Base-by-base conservation (phyloP, 345 rosid genomes). In the Lumnitzera littorea region DNA sequence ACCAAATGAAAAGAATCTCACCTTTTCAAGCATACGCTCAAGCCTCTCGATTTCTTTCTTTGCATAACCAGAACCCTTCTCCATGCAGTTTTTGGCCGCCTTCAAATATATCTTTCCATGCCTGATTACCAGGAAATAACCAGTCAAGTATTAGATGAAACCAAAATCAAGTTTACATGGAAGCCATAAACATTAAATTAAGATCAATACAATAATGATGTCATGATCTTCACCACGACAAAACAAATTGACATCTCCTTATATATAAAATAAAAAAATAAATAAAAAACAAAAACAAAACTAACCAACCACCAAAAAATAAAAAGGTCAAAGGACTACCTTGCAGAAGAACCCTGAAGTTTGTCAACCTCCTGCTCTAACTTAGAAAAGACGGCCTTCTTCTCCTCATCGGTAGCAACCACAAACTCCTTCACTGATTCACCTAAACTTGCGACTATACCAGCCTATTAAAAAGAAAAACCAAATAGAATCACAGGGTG, bases 11-110 rank as follows among this genome's bases (percentile, higher is more conserved):
- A 24, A 36, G 31, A 49, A 50, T 5, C 16, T 69, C 66, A 91
- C 97, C 91, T 91, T 88, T 10, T 87, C 80, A 60, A 91, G 92
- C 48, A 95, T 77, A 11, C 99, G 97, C 46, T 80, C 83, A 62
- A 95, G 83, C 69, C 97, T 71, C 68, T 85, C 85, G 0, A 65
- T 72, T 79, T 95, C 99, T 58, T 95, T 95, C 77, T 68, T 82
- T 52, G 82, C 85, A 69, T 83, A 88, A 8, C 73, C 91, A 56
- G 83, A 70, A 66, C 99, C 99, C 75, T 88, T 95, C 29, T 78
- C 95, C 78, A 91, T 60, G 67, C 71, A 76, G 46, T 57, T 86
- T 76, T 84, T 83, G 25, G 95, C 97, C 50, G 76, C 80, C 69
- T 84, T 91, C 79, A 68, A n/a, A 77, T 95, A 95, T 50, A 91